phyloP scores from a whole-genome alignment of 2,329 filamentous ascomycete species.

The Rosellinia necatrix region DNA sequence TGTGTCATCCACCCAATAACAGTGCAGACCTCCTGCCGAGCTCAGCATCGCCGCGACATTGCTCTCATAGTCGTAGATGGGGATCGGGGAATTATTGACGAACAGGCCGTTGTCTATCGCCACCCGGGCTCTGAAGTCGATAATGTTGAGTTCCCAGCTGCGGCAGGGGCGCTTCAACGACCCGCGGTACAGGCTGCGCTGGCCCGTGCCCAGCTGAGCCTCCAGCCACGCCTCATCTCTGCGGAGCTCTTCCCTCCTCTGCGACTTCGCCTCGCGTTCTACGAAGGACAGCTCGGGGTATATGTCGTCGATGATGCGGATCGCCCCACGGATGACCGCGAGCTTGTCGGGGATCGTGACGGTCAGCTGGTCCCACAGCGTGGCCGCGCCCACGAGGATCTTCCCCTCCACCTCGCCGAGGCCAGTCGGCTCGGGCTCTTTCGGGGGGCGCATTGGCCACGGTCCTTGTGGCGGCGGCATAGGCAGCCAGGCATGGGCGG shows the following conservation, averaged over 20 bases:
- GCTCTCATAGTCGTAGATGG: background rate
- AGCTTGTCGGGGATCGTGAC: background rate
- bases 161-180: background rate
- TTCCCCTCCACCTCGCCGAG: background rate
- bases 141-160: slow-evolving; percentile 19
- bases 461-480: too few species aligned
- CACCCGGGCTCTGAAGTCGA: background rate
- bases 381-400: too few species aligned
- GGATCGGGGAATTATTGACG: background rate
- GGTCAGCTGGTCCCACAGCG: background rate
- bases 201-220: background rate
- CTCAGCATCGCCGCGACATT: slow-evolving; percentile 13
- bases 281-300: background rate
- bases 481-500: too few species aligned
- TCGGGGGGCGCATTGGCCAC: too few species aligned
- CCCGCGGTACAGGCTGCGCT: background rate
- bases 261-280: background rate
- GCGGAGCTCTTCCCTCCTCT: background rate
- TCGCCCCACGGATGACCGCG: background rate
- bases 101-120: background rate
- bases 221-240: background rate
- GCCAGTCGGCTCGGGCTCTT: too few species aligned
- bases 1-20: too few species aligned
- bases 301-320: background rate
- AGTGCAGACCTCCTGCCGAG: background rate